These are phyloP conservation scores for Lepraria neglecta DNA, from an alignment of 495 filamentous ascomycete species.

Conservation along the genomic window DNA sequence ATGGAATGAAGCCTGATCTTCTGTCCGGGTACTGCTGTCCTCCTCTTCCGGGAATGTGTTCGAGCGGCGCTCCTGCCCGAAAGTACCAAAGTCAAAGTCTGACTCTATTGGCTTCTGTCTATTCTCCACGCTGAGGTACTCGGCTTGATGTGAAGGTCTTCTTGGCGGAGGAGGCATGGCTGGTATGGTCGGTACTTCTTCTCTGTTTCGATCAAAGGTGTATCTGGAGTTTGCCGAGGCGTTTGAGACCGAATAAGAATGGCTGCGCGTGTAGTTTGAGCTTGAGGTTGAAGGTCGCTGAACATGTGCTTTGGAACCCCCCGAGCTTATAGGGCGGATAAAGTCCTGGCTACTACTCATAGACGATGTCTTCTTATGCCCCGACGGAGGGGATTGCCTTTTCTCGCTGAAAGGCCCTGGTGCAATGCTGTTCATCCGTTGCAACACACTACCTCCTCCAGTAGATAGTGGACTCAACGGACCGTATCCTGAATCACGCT, in stretches of 20 bases:
- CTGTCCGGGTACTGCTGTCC: constrained; percentile 26
- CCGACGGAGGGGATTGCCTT: background rate
- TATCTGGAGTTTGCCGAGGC: constrained; percentile 20
- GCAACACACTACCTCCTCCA: constrained; percentile 41
- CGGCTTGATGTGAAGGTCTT: constrained; percentile 14
- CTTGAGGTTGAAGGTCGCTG: constrained; percentile 27
- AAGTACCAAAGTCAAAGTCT: constrained; percentile 34
- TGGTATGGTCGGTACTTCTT: constrained; percentile 22
- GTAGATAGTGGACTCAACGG: constrained; percentile 41
- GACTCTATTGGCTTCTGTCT: constrained; percentile 35
- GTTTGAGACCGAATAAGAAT: constrained; percentile 26
- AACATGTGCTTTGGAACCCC: constrained; percentile 14
- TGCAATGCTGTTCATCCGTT: constrained; percentile 59
- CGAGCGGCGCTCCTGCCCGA: constrained; percentile 42
- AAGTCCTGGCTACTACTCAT: constrained; percentile 31
- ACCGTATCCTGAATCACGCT: constrained; percentile 19
- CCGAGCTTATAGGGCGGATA: constrained; percentile 16
- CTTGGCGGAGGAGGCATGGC: constrained; percentile 6
- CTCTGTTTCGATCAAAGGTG: constrained; percentile 10
- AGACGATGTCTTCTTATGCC: constrained; percentile 32
- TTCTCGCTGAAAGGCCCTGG: constrained; percentile 57
- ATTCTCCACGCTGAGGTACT: constrained; percentile 35
- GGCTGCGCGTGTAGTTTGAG: constrained; percentile 23
- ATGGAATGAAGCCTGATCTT: constrained; percentile 11
- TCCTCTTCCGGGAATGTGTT: constrained; percentile 49